Percentiles rank a stretch among this genome's conserved stretches.
These are phyloP conservation scores for Berkeleyomyces basicola DNA, from an alignment of 2,329 filamentous ascomycete species.

Conservation along the genomic window DNA sequence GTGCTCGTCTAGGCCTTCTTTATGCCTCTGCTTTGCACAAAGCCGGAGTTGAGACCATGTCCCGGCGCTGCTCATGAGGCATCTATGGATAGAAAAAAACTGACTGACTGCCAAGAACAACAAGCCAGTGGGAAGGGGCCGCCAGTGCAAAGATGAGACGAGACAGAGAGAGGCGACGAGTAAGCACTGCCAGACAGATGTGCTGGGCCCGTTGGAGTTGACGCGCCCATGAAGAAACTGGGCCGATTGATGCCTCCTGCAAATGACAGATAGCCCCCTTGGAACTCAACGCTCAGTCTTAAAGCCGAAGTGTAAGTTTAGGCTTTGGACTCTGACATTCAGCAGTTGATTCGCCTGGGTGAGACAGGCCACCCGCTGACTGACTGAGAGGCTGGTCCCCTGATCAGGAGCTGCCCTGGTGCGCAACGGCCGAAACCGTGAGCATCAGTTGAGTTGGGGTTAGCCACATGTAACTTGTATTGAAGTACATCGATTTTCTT, in stretches of 20 bases:
- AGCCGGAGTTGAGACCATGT: neutral
- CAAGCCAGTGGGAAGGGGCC: neutral
- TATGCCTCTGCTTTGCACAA: neutral
- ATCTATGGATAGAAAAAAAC: neutral
- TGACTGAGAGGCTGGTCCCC: neutral
- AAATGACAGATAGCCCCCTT: neutral
- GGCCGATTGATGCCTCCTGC: neutral
- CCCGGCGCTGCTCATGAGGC: neutral
- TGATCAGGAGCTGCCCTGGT: no score
- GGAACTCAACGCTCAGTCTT: neutral
- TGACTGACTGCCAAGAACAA: neutral
- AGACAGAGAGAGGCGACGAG: neutral
- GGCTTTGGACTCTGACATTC: neutral
- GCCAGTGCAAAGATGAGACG: neutral
- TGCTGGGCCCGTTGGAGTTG: no score
- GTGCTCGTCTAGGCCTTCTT: neutral
- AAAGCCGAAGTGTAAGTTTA: neutral
- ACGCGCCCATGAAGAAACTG: neutral
- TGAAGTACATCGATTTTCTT: neutral
- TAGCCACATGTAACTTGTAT: neutral
- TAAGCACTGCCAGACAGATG: no score
- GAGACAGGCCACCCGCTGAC: neutral
- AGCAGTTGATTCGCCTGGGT: neutral
- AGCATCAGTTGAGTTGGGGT: neutral
- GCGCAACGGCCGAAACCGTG: neutral